phyloP scores from a whole-genome alignment of 129 eudicot species.

The Pulicaria dysenterica region DNA sequence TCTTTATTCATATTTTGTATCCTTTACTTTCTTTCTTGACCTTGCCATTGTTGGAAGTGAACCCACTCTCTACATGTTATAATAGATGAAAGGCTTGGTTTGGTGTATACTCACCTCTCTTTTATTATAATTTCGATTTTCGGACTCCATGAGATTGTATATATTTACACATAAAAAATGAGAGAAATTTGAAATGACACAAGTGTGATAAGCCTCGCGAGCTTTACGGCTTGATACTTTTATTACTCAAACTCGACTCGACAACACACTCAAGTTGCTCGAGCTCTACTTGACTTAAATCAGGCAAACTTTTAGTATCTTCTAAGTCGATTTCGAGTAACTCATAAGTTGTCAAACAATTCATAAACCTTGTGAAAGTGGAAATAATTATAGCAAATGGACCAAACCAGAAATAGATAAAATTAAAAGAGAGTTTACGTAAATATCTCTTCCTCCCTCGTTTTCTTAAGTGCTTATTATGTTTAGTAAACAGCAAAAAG shows the following conservation, averaged over 20 bases:
- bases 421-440: background rate
- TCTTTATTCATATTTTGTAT: background rate
- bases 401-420: background rate
- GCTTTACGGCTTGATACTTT: too few species aligned
- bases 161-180: too few species aligned
- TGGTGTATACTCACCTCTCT: too few species aligned
- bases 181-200: background rate
- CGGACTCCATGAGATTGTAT: too few species aligned
- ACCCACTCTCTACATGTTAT: background rate
- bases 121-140: too few species aligned
- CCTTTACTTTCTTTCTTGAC: background rate
- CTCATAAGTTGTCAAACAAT: too few species aligned
- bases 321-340: too few species aligned
- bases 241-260: too few species aligned
- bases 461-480: constrained; percentile 20
- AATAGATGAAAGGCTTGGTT: too few species aligned
- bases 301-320: background rate
- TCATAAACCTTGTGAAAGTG: background rate
- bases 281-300: too few species aligned
- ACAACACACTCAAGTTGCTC: too few species aligned
- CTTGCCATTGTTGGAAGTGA: background rate
- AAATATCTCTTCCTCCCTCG: constrained; percentile 15
- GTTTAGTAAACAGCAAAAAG: constrained; percentile 21
- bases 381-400: background rate
- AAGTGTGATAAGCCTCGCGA: too few species aligned